Evolutionary conservation across 2,329 filamentous ascomycete genomes (phyloP).

Genomic region (Xylaria sp.): DNA sequence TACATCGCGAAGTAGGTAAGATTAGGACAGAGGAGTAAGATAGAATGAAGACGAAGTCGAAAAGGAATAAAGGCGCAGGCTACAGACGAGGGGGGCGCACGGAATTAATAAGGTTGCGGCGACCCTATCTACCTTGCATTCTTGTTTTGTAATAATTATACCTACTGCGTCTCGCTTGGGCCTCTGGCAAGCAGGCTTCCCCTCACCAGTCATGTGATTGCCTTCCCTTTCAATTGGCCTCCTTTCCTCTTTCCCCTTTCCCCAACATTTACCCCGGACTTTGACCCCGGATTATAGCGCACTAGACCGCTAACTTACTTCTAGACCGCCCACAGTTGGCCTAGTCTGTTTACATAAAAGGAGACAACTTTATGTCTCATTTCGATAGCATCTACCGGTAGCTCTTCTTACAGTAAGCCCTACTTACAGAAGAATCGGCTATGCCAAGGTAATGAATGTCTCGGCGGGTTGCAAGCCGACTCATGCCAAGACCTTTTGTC

Average conservation of each 20-base stretch:
- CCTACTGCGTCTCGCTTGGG: constrained; percentile 18
- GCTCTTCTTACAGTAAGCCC: too few relatives aligned
- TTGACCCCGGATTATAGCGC: constrained; percentile 17
- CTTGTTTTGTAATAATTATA: constrained; percentile 21
- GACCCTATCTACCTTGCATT: neutral
- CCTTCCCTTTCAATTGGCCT: neutral
- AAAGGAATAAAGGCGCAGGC: neutral
- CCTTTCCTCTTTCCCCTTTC: constrained; percentile 6
- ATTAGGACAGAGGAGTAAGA: neutral
- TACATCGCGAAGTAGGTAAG: neutral
- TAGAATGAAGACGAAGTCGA: neutral
- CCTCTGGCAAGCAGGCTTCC: constrained; percentile 25
- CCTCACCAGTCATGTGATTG: constrained; percentile 33
- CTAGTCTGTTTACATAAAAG: too few relatives aligned
- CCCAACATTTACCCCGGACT: constrained; percentile 37
- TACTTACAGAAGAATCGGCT: too few relatives aligned
- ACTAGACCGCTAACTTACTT: constrained; percentile 1
- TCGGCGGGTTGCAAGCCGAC: too few relatives aligned
- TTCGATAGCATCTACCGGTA: too few relatives aligned
- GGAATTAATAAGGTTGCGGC: constrained; percentile 17
- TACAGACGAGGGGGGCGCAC: constrained; percentile 5
- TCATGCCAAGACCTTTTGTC: too few relatives aligned
- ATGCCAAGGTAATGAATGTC: too few relatives aligned
- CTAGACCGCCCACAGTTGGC: neutral
- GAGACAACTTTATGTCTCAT: too few relatives aligned